Evolutionary conservation across 2,329 filamentous ascomycete species (phyloP), one percentile per base, ranked within the genome.

Genomic region (Ilyonectria sp.): DNA sequence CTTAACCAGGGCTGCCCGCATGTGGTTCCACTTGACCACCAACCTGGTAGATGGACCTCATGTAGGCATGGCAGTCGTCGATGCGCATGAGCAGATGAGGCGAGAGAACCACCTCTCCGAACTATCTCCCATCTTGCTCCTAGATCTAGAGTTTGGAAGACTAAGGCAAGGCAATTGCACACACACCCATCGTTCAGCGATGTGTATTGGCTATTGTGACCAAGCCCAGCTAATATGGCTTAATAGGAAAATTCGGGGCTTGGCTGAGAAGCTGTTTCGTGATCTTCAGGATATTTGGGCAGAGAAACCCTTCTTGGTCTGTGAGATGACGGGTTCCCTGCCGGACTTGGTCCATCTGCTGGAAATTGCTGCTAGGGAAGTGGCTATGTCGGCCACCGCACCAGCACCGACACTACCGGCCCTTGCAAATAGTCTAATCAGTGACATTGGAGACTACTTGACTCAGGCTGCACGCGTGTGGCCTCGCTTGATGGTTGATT

Each of bases 21-120:
- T 81, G 63, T 81, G 76, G 78, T 73, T 76, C n/a, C 70, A 68
- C 21, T 67, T 82, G 56, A 80, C 79, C 33, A 75, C 79, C 15
- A 73, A 69, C 35, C 71, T 82, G 17, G 69, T 80, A 4, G 68
- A 76, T 47, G 79, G 78, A 17, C 72, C 76, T 23, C 78, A 81
- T 63, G 77, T 82, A 50, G 70, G 74, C 17, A 68, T 71, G 37
- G 75, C 76, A 37, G 69, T 72, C n/a, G 54, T 70, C 4, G 72
- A 76, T 37, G 75, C 73, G n/a, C 78, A 80, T 60, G 70, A 76
- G 44, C 71, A 74, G 21, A 75, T 75, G 11, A 71, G 68, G 40
- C 49, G 52, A 9, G 63, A 71, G 33, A 78, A 71, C 21, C 57
- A 65, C 31, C 67, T 79, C 62, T 70, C 78, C 9, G 79, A 82